A percentile compares a stretch with the other conserved stretches of the same genome.
Conservation (phyloP, 345 rosid genomes). For the Boechera divaricarpa region DNA sequence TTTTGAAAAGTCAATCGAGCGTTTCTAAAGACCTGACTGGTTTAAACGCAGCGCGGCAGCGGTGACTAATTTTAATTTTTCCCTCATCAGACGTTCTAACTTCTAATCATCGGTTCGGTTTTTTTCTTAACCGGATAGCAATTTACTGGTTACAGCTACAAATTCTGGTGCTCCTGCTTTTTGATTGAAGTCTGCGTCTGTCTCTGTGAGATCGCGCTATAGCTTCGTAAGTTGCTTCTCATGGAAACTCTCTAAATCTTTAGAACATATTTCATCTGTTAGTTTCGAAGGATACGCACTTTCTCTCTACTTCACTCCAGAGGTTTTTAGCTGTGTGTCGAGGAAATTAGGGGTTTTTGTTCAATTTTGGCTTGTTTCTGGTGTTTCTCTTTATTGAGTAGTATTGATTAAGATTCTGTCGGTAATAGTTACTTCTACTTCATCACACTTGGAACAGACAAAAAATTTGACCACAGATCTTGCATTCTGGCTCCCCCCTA, state of each 20-base stretch:
- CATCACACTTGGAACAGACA: not conserved
- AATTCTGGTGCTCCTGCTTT: not conserved
- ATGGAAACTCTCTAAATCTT: not conserved
- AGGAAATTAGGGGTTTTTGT: not conserved
- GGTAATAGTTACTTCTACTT: constrained; percentile 7
- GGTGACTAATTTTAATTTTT: too few species aligned
- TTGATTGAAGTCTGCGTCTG: not conserved
- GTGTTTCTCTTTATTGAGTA: not conserved
- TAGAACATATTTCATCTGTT: not conserved
- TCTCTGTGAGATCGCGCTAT: constrained; percentile 11
- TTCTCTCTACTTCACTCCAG: not conserved
- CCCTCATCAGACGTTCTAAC: not conserved
- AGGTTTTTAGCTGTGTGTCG: not conserved
- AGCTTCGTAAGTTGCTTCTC: constrained; percentile 14
- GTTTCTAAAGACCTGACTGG: too few species aligned
- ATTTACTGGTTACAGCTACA: constrained; percentile 7
- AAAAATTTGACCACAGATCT: constrained; percentile 7
- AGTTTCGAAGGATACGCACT: not conserved
- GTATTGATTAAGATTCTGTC: constrained; percentile 13
- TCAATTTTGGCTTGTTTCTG: not conserved
- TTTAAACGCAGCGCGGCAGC: too few species aligned
- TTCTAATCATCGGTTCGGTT: not conserved
- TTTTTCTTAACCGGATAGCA: not conserved
- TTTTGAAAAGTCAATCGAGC: too few species aligned
- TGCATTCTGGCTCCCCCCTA: not conserved